Base-by-base conservation (phyloP, 805 yeast species). In the Candida broadrunensis region DNA sequence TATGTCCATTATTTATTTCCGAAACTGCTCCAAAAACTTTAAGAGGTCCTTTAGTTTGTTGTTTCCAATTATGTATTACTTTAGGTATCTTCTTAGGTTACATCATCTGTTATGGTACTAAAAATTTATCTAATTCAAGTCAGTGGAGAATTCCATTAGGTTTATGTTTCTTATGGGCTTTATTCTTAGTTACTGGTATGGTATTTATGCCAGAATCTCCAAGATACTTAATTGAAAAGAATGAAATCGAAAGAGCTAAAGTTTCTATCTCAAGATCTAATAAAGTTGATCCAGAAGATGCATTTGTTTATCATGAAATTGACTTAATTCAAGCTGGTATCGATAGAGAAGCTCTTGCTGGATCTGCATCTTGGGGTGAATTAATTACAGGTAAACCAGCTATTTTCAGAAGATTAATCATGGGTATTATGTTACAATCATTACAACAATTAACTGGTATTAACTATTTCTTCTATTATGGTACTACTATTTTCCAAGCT, bases 131-230 rank as follows among this genome's bases (percentile, higher is more conserved):
- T 18, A 75, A 72, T 54, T 73, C 80, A 15, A 67, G 74, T 50
- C 80, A 78, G 58, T 83, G 88, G 88, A 73, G 85, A 70, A 72
- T 80, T 47, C 87, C 88, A 41, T 65, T 82, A 51, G 78, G 78
- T 33, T 56, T 78, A 41, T 70, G 76, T 52, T 72, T 72, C 45
- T 72, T 63, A 48, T 67, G 83, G 83, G 75, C 79, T 51, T 50
- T 65, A 36, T 49, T 76, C 23, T 65, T 76, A 67, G 63, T 73
- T 34, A 49, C 56, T 32, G 82, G 79, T 59, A 73, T 75, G 79
- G 49, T 70, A 26, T 65, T 70, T 48, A 78, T 81, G 74, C 88
- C 88, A 31, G 88, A 83, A 63, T 78, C 85, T 31, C 85, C 88
- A 46, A 67, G 85, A 54, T 83, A 54, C 65, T 71, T 82, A 61